Evolutionary conservation across 768 basidiomycete genomes (phyloP).

Genomic region (Cyclocybe cylindracea): DNA sequence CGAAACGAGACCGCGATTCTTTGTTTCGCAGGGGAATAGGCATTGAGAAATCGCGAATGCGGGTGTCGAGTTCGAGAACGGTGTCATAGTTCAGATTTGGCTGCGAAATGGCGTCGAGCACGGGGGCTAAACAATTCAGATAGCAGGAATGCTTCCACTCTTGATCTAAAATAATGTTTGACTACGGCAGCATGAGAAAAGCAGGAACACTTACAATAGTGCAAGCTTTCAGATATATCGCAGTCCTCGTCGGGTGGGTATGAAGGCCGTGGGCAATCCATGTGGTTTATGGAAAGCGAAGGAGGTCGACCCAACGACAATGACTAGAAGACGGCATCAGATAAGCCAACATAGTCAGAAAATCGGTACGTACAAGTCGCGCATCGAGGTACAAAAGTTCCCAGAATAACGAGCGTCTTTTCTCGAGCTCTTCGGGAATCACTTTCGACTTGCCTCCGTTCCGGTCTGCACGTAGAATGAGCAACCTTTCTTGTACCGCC

Average conservation of each 20-base stretch:
- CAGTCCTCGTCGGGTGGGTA: conserved; percentile 42
- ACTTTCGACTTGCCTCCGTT: conserved; percentile 65
- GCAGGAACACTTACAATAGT: conserved; percentile 38
- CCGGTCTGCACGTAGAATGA: conserved; percentile 45
- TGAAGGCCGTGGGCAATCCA: conserved; percentile 55
- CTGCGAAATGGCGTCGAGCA: conserved; percentile 57
- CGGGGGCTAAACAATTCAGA: conserved; percentile 57
- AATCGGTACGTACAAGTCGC: conserved; percentile 44
- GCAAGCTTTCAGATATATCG: conserved; percentile 37
- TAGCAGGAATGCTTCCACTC: conserved; percentile 74
- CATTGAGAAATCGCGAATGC: conserved; percentile 61
- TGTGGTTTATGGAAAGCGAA: conserved; percentile 59
- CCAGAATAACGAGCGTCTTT: conserved; percentile 69
- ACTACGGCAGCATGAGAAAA: background rate
- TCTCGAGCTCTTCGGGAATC: conserved; percentile 71
- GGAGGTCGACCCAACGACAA: conserved; percentile 70
- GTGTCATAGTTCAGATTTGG: conserved; percentile 50
- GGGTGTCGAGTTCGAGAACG: conserved; percentile 57
- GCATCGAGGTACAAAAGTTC: conserved; percentile 68
- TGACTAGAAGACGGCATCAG: conserved; percentile 34
- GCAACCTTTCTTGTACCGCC: background rate
- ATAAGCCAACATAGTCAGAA: background rate
- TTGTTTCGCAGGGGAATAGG: conserved; percentile 49
- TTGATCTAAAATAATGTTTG: conserved; percentile 45
- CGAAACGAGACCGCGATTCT: conserved; percentile 40